These are phyloP conservation scores for Penicillium palitans DNA, from an alignment of 2,329 filamentous ascomycete species.

Conservation along the genomic window DNA sequence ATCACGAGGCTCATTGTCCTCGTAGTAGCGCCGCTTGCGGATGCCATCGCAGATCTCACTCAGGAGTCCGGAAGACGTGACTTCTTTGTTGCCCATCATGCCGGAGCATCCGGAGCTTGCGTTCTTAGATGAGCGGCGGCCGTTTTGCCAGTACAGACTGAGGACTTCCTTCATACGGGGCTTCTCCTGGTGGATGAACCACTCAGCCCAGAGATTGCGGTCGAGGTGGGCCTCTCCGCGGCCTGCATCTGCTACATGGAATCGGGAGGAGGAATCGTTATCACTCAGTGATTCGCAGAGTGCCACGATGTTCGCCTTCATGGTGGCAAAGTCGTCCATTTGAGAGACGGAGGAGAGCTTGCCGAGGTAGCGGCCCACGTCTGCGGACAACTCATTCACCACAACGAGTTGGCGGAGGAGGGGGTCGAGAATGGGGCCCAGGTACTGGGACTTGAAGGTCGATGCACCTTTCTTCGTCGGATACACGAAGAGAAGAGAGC, in stretches of 20 bases:
- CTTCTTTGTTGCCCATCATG: conserved; percentile 42
- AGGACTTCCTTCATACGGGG: conserved; percentile 56
- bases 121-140: conserved; percentile 35
- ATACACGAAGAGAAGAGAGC: conserved; percentile 63
- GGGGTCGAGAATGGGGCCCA: conserved; percentile 62
- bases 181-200: conserved; percentile 67
- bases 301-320: conserved; percentile 44
- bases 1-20: conserved; percentile 45
- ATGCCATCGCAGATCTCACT: conserved; percentile 61
- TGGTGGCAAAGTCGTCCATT: conserved; percentile 56
- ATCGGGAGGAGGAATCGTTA: conserved; percentile 42
- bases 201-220: conserved; percentile 60
- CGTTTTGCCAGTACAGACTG: conserved; percentile 44
- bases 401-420: conserved; percentile 60
- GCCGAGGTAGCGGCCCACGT: conserved; percentile 56
- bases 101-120: conserved; percentile 26
- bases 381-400: conserved; percentile 58
- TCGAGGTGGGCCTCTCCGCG: conserved; percentile 54
- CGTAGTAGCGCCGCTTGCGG: conserved; percentile 50
- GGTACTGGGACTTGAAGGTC: conserved; percentile 60
- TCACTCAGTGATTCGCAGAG: conserved; percentile 45
- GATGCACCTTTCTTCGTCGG: conserved; percentile 58
- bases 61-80: conserved; percentile 57
- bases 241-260: conserved; percentile 51
- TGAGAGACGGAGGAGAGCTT: conserved; percentile 55